phyloP scores from a whole-genome alignment of 805 yeast genomes.

The Candida cerambycidarum region DNA sequence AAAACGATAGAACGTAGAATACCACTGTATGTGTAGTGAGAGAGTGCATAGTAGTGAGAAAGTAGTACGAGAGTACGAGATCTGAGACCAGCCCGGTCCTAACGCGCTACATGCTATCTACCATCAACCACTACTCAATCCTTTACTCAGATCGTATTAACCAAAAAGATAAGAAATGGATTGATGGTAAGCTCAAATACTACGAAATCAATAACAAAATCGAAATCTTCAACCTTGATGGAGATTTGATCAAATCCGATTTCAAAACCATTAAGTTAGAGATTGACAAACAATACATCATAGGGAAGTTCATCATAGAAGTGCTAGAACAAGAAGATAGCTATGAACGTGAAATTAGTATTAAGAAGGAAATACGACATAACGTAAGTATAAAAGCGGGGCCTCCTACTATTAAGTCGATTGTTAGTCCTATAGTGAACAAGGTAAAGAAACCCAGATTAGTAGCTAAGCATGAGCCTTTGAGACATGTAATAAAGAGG shows the following conservation, averaged over 20 bases:
- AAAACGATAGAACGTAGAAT: background rate
- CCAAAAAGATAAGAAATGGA: conserved; percentile 52
- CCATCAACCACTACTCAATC: conserved; percentile 47
- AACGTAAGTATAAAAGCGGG: conserved; percentile 7
- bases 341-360: conserved; percentile 11
- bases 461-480: conserved; percentile 2
- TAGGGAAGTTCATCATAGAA: conserved; percentile 12
- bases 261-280: conserved; percentile 21
- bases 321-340: conserved; percentile 6
- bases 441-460: background rate
- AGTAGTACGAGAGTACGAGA: too few species aligned
- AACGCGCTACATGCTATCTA: conserved; percentile 20
- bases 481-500: conserved; percentile 2
- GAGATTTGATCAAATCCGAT: conserved; percentile 34
- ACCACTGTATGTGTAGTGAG: too few species aligned
- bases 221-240: conserved; percentile 39
- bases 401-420: conserved; percentile 2
- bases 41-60: too few species aligned
- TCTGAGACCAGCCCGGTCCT: too few species aligned
- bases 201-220: conserved; percentile 51
- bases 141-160: conserved; percentile 45
- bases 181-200: conserved; percentile 47
- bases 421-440: conserved; percentile 2
- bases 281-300: conserved; percentile 10
- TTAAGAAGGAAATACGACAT: conserved; percentile 5